Percentiles rank a stretch among this genome's conserved stretches.
Evolutionary conservation across 495 filamentous ascomycete genomes (phyloP).

Genomic region (Hamigera avellanea): DNA sequence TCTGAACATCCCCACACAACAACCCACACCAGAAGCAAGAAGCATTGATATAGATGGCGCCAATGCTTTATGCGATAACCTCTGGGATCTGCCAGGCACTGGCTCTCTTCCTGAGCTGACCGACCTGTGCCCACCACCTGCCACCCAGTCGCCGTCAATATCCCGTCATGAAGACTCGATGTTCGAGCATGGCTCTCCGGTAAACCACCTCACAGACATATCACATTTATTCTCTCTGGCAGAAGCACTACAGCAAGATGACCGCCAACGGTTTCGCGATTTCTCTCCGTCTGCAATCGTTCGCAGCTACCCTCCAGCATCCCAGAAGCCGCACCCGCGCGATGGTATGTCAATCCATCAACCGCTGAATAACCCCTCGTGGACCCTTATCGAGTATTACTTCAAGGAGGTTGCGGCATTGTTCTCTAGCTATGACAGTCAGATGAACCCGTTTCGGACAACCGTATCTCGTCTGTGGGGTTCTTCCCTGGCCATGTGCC

Average conservation of each 20-base stretch:
- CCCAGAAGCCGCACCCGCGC: constrained; percentile 9
- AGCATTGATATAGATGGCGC: constrained; percentile 11
- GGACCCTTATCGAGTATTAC: constrained; percentile 47
- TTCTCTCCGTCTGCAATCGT: constrained; percentile 30
- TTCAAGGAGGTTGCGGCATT: constrained; percentile 47
- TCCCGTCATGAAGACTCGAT: constrained; percentile 11
- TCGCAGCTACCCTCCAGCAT: constrained; percentile 23
- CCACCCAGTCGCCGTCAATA: constrained; percentile 6
- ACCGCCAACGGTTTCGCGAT: constrained; percentile 11
- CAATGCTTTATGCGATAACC: constrained; percentile 16
- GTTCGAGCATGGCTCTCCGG: constrained; percentile 17
- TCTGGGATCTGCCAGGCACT: constrained; percentile 25
- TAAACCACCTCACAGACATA: constrained; percentile 14
- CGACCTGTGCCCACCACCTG: constrained; percentile 19
- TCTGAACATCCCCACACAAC: not conserved
- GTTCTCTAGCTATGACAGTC: constrained; percentile 47
- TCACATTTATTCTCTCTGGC: constrained; percentile 21
- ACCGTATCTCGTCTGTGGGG: constrained; percentile 45
- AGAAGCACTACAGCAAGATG: constrained; percentile 9
- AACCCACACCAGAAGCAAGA: not conserved
- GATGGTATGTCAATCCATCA: constrained; percentile 25
- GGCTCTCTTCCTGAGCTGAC: constrained; percentile 23
- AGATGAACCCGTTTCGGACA: constrained; percentile 46
- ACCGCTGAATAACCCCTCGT: constrained; percentile 34
- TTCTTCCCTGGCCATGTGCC: constrained; percentile 44